These are phyloP conservation scores for Alternaria dauci DNA, from an alignment of 2,329 filamentous ascomycete species.

Conservation along the genomic window DNA sequence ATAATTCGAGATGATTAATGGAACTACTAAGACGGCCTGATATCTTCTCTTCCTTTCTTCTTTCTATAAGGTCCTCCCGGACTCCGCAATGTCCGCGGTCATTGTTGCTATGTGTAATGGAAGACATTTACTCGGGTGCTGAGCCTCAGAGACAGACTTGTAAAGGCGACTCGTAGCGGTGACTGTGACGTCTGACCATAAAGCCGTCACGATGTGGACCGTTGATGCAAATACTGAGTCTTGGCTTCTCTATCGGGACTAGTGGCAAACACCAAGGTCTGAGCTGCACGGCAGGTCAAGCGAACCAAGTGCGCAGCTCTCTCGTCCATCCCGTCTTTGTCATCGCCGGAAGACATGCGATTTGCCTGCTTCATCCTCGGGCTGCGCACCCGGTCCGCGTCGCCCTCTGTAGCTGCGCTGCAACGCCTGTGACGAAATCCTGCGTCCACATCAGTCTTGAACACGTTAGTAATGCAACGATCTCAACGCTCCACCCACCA, in stretches of 20 bases:
- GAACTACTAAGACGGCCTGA: background rate
- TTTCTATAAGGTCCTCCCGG: conserved; percentile 24
- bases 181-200: conserved; percentile 30
- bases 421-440: conserved; percentile 21
- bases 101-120: conserved; percentile 6
- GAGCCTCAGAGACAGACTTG: conserved; percentile 8
- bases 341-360: conserved; percentile 16
- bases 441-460: conserved; percentile 13
- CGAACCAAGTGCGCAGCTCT: conserved; percentile 14
- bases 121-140: conserved; percentile 29
- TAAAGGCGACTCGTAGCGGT: conserved; percentile 15
- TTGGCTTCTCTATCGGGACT: conserved; percentile 35
- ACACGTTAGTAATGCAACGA: conserved; percentile 23
- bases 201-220: conserved; percentile 27
- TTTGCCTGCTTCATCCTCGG: conserved; percentile 20
- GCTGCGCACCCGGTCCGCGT: conserved; percentile 20
- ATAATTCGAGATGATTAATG: background rate
- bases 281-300: conserved; percentile 6
- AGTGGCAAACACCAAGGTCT: background rate
- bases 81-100: conserved; percentile 23
- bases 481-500: conserved; percentile 21
- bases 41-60: background rate
- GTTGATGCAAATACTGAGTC: conserved; percentile 30
- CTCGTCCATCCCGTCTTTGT: conserved; percentile 6
- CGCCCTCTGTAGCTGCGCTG: conserved; percentile 20